These are phyloP conservation scores for Suillus brevipes DNA, from an alignment of 768 basidiomycete species.

Conservation along the genomic window DNA sequence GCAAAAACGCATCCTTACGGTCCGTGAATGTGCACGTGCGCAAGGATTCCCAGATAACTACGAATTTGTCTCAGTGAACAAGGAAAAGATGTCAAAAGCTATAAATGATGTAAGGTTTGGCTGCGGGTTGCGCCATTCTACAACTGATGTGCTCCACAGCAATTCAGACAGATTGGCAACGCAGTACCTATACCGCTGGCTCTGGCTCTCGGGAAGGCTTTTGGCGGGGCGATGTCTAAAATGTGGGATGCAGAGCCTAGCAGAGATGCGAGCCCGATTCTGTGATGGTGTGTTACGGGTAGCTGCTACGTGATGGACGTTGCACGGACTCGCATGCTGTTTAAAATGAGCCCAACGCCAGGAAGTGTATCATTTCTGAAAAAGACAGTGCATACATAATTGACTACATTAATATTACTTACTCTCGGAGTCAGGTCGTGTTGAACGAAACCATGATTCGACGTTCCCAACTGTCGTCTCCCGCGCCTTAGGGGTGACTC, in stretches of 20 bases:
- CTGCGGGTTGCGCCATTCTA: background rate
- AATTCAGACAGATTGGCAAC: constrained; percentile 78
- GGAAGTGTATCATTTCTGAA: too few relatives aligned
- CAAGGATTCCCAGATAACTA: constrained; percentile 81
- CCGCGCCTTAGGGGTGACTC: background rate
- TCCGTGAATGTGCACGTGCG: constrained; percentile 68
- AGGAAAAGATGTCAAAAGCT: constrained; percentile 19
- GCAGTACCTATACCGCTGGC: constrained; percentile 76
- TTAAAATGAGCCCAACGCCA: too few relatives aligned
- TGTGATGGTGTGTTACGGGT: constrained; percentile 24
- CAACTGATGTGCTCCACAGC: constrained; percentile 39
- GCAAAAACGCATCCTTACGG: constrained; percentile 71
- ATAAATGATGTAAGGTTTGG: constrained; percentile 51
- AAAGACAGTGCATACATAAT: too few relatives aligned
- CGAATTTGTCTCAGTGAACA: constrained; percentile 53
- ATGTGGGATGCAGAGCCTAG: constrained; percentile 43
- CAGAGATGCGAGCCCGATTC: constrained; percentile 45
- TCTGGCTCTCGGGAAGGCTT: constrained; percentile 53
- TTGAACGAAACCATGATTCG: too few relatives aligned
- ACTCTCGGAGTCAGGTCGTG: too few relatives aligned
- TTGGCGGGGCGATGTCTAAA: constrained; percentile 46
- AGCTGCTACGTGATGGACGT: too few relatives aligned
- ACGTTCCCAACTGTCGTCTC: background rate
- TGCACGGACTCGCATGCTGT: too few relatives aligned
- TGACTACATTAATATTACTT: too few relatives aligned